Evolutionary conservation across 179 eudicot species (phyloP).

Genomic region (Carnegiea gigantea): DNA sequence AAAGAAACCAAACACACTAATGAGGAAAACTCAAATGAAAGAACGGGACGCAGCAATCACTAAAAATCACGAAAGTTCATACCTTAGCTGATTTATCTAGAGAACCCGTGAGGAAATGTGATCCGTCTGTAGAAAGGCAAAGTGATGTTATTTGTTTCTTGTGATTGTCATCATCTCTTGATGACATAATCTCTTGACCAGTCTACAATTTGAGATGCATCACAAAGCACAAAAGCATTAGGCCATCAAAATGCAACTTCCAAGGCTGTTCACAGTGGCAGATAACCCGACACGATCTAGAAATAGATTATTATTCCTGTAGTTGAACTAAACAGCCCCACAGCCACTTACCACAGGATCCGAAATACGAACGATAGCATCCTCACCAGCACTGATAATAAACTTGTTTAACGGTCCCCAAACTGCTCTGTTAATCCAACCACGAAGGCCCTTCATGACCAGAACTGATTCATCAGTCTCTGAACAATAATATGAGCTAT

Average conservation of each 20-base stretch:
- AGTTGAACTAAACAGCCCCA: neutral
- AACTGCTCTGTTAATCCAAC: conserved; percentile 90
- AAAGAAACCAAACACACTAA: conserved; percentile 11
- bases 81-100: conserved; percentile 94
- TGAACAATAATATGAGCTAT: conserved; percentile 25
- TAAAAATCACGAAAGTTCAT: neutral
- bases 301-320: too few relatives aligned
- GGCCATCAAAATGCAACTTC: conserved; percentile 10
- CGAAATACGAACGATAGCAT: conserved; percentile 80
- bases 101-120: conserved; percentile 88
- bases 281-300: too few relatives aligned
- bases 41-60: neutral
- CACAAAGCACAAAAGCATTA: neutral
- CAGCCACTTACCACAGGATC: conserved; percentile 64
- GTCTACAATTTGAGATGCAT: conserved; percentile 45
- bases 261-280: neutral
- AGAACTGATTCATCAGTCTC: conserved; percentile 65
- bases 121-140: conserved; percentile 68
- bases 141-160: conserved; percentile 67
- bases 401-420: conserved; percentile 90
- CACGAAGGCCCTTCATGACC: conserved; percentile 66
- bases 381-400: conserved; percentile 90
- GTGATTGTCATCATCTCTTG: conserved; percentile 61
- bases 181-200: conserved; percentile 59
- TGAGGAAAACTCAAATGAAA: neutral